Evolutionary conservation across 225 moss, liverwort and hornwort genomes (phyloP), one percentile per base, ranked within the genome.

Genomic region (Thuidium tamariscinum): DNA sequence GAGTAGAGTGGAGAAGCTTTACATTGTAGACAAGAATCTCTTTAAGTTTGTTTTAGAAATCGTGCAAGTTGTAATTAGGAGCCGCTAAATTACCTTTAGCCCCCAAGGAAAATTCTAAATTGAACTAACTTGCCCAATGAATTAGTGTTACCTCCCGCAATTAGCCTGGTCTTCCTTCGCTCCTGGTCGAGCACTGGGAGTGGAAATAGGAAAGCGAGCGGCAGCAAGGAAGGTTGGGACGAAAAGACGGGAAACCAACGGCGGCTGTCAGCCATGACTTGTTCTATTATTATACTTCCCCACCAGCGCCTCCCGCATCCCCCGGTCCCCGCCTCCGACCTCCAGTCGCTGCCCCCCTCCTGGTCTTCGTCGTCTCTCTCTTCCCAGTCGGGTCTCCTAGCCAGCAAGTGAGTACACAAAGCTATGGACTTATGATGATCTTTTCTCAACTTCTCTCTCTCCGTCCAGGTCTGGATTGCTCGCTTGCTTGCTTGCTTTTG

Each of bases 261-360:
- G 89, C 89, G 89, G 89, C 89, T 89, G 86, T 89, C 89, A 89
- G 89, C 89, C 81, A 85, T 74, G 85, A 80, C 88, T 82, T 46
- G 76, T 85, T 89, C 89, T 89, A 89, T 89, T 89, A 89, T 89
- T 89, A 89, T 87, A 88, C 83, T 70, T 59, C n/a, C 51, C 46
- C 56, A n/a, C 46, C 62, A 74, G 48, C 0, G n/a, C 42, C 70
- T 13, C 59, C 70, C 3, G 46, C 79, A 13, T 3, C 77, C 74
- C 11, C 5, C 23, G 19, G 84, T 82, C 39, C 0, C 36, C 7
- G 2, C 20, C 16, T 2, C 56, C 71, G 82, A 23, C 80, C 89
- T 0, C 11, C 34, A 18, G 85, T 63, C 48, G 52, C 62, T 59
- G 39, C 3, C 37, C 44, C 16, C 7, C 10, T 3, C 60, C 6